Evolutionary conservation across 805 yeast species (phyloP).

Genomic region (Saitoella complicata): DNA sequence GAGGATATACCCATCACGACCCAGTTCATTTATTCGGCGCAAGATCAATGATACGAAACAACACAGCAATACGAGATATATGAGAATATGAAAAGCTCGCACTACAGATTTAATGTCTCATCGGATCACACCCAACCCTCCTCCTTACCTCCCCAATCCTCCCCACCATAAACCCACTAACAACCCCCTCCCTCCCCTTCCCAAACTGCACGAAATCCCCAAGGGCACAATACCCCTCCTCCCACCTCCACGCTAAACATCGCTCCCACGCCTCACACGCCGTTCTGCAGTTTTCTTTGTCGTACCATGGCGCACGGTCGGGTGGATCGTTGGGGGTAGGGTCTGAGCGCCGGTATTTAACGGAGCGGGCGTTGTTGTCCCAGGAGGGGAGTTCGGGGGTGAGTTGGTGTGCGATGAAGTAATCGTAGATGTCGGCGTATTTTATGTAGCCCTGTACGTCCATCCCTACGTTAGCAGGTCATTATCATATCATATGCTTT

Average conservation of each 20-base stretch:
- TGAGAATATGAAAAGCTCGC: no score
- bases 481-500: no score
- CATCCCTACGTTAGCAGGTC: not conserved
- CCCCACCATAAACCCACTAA: conserved; percentile 20
- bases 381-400: conserved; percentile 14
- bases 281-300: conserved; percentile 6
- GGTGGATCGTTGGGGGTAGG: conserved; percentile 1
- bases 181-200: not conserved
- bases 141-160: conserved; percentile 18
- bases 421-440: conserved; percentile 20
- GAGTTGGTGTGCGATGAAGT: conserved; percentile 20
- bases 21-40: no score
- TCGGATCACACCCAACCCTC: conserved; percentile 14
- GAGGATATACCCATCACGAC: no score
- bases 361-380: conserved; percentile 14
- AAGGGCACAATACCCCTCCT: conserved; percentile 4
- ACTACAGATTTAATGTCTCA: no score
- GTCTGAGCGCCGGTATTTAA: not conserved
- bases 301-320: conserved; percentile 2
- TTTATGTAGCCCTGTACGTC: conserved; percentile 5
- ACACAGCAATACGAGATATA: no score
- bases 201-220: conserved; percentile 7
- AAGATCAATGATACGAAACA: no score
- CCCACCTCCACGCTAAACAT: conserved; percentile 13
- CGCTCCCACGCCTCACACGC: conserved; percentile 12